A percentile compares a stretch with the other conserved stretches of the same genome.
Conservation (phyloP, 441 rosid species). For the Erysimum cheiri region DNA sequence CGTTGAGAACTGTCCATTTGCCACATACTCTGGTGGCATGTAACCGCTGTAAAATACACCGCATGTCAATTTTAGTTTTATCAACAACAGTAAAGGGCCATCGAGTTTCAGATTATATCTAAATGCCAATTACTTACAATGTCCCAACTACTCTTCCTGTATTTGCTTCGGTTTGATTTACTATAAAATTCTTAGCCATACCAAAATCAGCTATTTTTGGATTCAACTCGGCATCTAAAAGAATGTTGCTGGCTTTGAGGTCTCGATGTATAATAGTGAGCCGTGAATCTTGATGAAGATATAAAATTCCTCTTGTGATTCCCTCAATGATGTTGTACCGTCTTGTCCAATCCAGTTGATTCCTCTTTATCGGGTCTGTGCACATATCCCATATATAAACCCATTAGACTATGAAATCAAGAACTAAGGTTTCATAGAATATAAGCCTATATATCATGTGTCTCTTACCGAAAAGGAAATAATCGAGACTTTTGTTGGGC, state of each 20-base stretch:
- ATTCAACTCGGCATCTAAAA: not conserved
- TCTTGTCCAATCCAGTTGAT: slow-evolving; percentile 25
- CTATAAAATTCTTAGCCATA: not conserved
- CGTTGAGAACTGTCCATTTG: slow-evolving; percentile 47
- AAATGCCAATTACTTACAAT: slow-evolving; percentile 16
- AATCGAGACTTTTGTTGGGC: slow-evolving; percentile 51
- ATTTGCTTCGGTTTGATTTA: slow-evolving; percentile 33
- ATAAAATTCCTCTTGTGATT: not conserved
- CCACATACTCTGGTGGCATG: slow-evolving; percentile 54
- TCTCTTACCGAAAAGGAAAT: slow-evolving; percentile 43
- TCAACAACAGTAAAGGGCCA: not conserved
- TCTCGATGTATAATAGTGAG: too few relatives aligned
- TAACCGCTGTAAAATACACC: slow-evolving; percentile 48
- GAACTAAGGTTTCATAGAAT: not conserved
- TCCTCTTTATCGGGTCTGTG: slow-evolving; percentile 13
- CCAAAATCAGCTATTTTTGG: not conserved
- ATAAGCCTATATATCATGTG: not conserved
- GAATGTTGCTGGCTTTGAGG: too few relatives aligned
- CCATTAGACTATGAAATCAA: not conserved
- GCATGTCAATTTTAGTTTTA: not conserved
- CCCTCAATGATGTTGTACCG: slow-evolving; percentile 30
- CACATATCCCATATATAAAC: not conserved
- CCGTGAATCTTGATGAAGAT: too few relatives aligned
- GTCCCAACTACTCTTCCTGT: slow-evolving; percentile 48
- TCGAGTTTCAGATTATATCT: not conserved